Evolutionary conservation across 2,329 filamentous ascomycete genomes (phyloP).

Genomic region (Colletotrichum liriopes): DNA sequence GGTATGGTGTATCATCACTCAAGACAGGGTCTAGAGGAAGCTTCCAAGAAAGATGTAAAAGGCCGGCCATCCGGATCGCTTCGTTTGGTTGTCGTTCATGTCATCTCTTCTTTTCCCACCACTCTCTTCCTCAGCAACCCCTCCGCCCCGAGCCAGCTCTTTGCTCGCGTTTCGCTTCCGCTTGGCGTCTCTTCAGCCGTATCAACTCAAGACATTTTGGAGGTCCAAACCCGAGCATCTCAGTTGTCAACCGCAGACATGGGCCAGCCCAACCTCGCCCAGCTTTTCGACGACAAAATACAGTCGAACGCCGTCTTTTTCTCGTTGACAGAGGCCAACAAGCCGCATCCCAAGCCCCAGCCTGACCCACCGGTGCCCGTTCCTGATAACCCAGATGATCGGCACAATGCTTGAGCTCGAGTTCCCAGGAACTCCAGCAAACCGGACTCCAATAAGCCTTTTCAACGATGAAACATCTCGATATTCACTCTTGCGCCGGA

Average conservation of each 20-base stretch:
- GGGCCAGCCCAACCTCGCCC: background rate
- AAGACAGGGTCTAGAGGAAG: constrained; percentile 21
- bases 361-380: constrained; percentile 51
- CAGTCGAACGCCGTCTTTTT: constrained; percentile 10
- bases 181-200: background rate
- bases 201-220: background rate
- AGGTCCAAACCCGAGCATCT: background rate
- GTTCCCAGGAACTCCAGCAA: background rate
- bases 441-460: background rate
- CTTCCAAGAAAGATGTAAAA: constrained; percentile 28
- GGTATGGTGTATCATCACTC: background rate
- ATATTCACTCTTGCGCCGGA: background rate
- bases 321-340: constrained; percentile 42
- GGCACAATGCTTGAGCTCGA: background rate
- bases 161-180: background rate
- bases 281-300: constrained; percentile 1
- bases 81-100: background rate
- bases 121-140: background rate
- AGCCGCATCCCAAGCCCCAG: constrained; percentile 49
- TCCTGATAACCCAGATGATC: constrained; percentile 47
- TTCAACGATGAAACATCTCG: background rate
- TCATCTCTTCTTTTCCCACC: background rate
- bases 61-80: background rate
- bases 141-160: background rate
- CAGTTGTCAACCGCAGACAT: background rate